A percentile compares a stretch with the other conserved stretches of the same genome.
These are phyloP conservation scores for Alternaria brassicicola DNA, from an alignment of 2,329 filamentous ascomycete genomes.

Conservation along the genomic window DNA sequence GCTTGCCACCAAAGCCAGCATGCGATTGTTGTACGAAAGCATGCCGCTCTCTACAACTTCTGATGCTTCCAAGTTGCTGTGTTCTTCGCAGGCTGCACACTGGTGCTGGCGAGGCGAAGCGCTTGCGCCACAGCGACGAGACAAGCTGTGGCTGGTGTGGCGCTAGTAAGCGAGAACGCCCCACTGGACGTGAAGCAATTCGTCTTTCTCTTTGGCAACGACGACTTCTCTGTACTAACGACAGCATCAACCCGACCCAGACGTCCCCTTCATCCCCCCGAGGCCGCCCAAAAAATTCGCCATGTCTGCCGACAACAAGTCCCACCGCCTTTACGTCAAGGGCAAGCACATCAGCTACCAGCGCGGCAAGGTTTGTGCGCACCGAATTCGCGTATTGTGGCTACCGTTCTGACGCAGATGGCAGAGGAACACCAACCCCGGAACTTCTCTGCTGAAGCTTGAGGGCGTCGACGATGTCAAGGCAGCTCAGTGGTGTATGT, in stretches of 20 bases:
- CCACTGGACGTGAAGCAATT: constrained; percentile 4
- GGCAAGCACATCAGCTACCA: constrained; percentile 94
- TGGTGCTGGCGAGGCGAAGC: not conserved
- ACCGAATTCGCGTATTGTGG: constrained; percentile 10
- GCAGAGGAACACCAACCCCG: constrained; percentile 88
- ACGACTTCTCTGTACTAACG: constrained; percentile 34
- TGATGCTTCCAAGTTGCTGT: not conserved
- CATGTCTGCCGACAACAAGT: constrained; percentile 47
- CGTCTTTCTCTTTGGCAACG: constrained; percentile 2
- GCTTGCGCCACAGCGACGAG: not conserved
- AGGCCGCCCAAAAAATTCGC: constrained; percentile 39
- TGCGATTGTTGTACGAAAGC: not conserved
- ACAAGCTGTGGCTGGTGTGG: constrained; percentile 1
- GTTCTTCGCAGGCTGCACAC: not conserved
- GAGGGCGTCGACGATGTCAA: constrained; percentile 93
- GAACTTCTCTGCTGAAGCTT: constrained; percentile 94
- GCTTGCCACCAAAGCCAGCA: not conserved
- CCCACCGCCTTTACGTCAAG: constrained; percentile 56
- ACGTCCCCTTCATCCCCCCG: constrained; percentile 32
- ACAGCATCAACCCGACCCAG: constrained; percentile 40
- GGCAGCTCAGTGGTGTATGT: constrained; percentile 76
- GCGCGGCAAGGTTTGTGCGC: constrained; percentile 60
- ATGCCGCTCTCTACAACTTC: no score
- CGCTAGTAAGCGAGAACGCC: constrained; percentile 6
- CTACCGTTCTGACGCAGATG: constrained; percentile 38